phyloP scores from a whole-genome alignment of 2,329 filamentous ascomycete genomes.

The Phyllosticta citriasiana region DNA sequence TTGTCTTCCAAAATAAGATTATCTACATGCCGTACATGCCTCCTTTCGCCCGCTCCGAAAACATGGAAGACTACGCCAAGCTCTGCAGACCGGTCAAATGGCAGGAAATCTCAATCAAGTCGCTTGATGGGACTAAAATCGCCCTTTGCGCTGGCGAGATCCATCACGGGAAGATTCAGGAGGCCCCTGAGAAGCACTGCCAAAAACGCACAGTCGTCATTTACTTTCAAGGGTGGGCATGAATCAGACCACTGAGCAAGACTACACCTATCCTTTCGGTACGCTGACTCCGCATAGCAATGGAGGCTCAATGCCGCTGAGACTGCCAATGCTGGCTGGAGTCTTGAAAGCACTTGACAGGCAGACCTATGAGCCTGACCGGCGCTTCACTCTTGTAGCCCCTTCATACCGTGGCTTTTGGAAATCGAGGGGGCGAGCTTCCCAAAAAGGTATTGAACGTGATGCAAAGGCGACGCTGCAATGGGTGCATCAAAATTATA shows the following conservation, averaged over 20 bases:
- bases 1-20: conserved; percentile 71
- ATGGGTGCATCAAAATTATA: conserved; percentile 46
- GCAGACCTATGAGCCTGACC: neutral
- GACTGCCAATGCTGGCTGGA: conserved; percentile 37
- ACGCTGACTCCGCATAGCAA: conserved; percentile 23
- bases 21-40: conserved; percentile 72
- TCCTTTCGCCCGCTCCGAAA: conserved; percentile 57
- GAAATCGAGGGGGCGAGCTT: conserved; percentile 63
- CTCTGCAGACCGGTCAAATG: conserved; percentile 55
- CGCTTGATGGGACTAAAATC: conserved; percentile 56
- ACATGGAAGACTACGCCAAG: conserved; percentile 51
- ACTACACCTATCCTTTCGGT: neutral
- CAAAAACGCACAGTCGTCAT: conserved; percentile 30
- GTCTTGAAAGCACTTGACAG: conserved; percentile 26
- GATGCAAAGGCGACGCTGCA: conserved; percentile 56
- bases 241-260: neutral
- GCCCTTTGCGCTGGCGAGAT: conserved; percentile 44
- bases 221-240: conserved; percentile 38
- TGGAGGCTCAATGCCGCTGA: conserved; percentile 35
- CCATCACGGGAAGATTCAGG: neutral
- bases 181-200: neutral
- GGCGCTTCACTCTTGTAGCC: conserved; percentile 32
- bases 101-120: conserved; percentile 52
- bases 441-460: conserved; percentile 57
- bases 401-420: conserved; percentile 63